Evolutionary conservation across 2,329 filamentous ascomycete genomes (phyloP).

Genomic region (Seiridium unicorne): DNA sequence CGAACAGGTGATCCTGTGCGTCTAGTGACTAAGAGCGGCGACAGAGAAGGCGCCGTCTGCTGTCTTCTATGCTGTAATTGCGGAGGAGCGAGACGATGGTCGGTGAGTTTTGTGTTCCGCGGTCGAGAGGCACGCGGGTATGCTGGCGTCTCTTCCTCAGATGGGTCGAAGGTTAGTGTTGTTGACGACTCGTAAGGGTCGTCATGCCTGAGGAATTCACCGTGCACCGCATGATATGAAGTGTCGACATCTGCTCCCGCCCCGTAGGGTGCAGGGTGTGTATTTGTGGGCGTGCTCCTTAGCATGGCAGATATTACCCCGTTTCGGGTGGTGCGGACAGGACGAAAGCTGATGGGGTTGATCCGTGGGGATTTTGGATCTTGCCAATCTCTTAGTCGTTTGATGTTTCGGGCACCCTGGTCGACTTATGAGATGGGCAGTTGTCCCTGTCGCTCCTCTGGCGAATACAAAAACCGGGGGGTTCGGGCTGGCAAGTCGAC

Average conservation of each 20-base stretch:
- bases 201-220: constrained; percentile 13
- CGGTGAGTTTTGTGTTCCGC: not conserved
- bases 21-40: constrained; percentile 9
- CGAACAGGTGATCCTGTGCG: constrained; percentile 3
- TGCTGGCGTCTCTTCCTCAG: constrained; percentile 14
- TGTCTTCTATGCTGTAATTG: constrained; percentile 25
- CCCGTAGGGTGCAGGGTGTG: not conserved
- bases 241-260: not conserved
- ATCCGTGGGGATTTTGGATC: constrained; percentile 3
- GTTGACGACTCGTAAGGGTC: constrained; percentile 11
- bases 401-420: constrained; percentile 7
- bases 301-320: constrained; percentile 6
- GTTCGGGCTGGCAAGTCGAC: not conserved
- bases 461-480: not conserved
- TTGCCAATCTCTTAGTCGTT: constrained; percentile 4
- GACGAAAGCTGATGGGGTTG: not conserved
- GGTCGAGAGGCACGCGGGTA: constrained; percentile 1
- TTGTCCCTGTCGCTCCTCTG: not conserved
- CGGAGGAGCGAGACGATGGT: constrained; percentile 11
- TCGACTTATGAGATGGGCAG: not conserved
- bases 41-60: constrained; percentile 14
- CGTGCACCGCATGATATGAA: constrained; percentile 5
- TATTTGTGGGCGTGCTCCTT: not conserved
- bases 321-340: not conserved
- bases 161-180: constrained; percentile 20